Evolutionary conservation across 345 rosid species (phyloP).

Genomic region (Camelina sativa): DNA sequence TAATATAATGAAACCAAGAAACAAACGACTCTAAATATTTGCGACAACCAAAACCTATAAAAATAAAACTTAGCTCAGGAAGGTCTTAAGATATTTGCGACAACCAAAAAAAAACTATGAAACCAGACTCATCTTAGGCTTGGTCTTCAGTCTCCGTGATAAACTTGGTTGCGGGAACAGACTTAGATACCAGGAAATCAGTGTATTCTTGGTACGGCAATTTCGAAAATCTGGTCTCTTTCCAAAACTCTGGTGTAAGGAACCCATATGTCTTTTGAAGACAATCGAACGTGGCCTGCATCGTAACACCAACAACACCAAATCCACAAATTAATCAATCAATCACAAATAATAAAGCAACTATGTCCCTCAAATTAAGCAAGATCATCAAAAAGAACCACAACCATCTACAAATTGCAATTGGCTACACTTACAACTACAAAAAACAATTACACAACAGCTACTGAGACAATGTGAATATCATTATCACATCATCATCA

Average conservation of each 20-base stretch:
- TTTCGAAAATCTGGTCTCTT: constrained; percentile 56
- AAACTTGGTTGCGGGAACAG: background rate
- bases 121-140: constrained; percentile 4
- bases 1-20: background rate
- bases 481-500: background rate
- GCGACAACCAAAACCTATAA: too few relatives aligned
- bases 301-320: background rate
- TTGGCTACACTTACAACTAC: too few relatives aligned
- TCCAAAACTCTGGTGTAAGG: constrained; percentile 85
- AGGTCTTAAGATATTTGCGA: background rate
- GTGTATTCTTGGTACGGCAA: constrained; percentile 72
- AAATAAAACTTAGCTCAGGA: too few relatives aligned
- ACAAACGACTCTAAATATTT: background rate
- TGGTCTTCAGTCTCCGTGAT: constrained; percentile 25
- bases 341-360: background rate
- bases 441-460: background rate
- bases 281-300: constrained; percentile 65
- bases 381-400: background rate
- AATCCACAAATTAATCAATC: background rate
- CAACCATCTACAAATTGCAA: too few relatives aligned
- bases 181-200: constrained; percentile 49
- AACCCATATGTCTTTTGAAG: constrained; percentile 75
- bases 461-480: background rate
- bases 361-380: background rate
- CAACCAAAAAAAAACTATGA: background rate